Conservation (phyloP, 1,139 yeast species). For the Blastobotrys buckinghamii region DNA sequence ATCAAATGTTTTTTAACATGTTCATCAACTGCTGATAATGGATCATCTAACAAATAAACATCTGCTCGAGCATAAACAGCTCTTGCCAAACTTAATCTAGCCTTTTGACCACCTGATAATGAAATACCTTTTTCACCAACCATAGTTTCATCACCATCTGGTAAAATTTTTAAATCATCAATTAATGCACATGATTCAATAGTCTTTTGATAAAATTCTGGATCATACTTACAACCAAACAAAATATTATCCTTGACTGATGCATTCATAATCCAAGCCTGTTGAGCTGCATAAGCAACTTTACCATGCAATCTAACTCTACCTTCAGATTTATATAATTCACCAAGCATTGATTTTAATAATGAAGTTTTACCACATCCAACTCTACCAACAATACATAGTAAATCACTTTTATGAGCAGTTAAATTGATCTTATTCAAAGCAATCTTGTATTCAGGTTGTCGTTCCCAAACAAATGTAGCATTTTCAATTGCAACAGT, state of each 20-base stretch:
- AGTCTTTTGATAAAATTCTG: constrained; percentile 70
- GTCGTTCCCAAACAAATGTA: constrained; percentile 84
- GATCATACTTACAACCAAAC: constrained; percentile 83
- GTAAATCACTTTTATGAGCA: constrained; percentile 74
- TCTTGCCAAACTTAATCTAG: constrained; percentile 85
- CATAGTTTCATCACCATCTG: constrained; percentile 84
- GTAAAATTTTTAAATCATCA: constrained; percentile 71
- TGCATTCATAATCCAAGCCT: constrained; percentile 96
- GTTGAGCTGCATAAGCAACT: constrained; percentile 87
- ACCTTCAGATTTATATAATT: constrained; percentile 75
- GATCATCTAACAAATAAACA: constrained; percentile 82
- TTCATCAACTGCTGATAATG: constrained; percentile 93
- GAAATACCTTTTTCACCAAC: constrained; percentile 98
- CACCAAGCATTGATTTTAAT: constrained; percentile 80
- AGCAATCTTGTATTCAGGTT: constrained; percentile 72
- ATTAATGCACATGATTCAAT: constrained; percentile 83
- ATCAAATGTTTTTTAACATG: constrained; percentile 86
- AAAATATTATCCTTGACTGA: constrained; percentile 82
- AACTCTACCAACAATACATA: constrained; percentile 87
- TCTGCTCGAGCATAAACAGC: constrained; percentile 96
- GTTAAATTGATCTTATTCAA: constrained; percentile 60
- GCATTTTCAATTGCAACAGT: constrained; percentile 67
- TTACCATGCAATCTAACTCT: constrained; percentile 67
- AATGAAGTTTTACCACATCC: constrained; percentile 92
- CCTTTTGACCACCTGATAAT: constrained; percentile 95